These are phyloP conservation scores for Aspergillus nanangensis DNA, from an alignment of 495 filamentous ascomycete genomes.

Conservation along the genomic window DNA sequence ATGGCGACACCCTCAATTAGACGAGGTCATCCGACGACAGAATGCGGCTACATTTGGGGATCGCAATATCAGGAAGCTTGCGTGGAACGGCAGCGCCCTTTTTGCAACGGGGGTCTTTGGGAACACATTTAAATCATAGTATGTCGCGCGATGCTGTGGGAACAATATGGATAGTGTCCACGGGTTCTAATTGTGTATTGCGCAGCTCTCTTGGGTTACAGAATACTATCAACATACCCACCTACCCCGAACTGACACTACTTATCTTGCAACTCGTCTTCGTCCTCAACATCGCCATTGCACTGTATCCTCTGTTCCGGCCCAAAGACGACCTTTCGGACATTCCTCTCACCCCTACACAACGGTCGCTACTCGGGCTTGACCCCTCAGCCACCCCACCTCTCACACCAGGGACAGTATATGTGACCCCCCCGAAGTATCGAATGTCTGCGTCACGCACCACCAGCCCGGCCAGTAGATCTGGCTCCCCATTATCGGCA, in stretches of 20 bases:
- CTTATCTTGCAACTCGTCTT: slow-evolving; percentile 53
- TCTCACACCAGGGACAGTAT: slow-evolving; percentile 59
- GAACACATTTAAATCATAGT: slow-evolving; percentile 33
- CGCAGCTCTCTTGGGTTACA: slow-evolving; percentile 23
- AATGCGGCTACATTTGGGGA: slow-evolving; percentile 69
- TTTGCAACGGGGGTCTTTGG: slow-evolving; percentile 39
- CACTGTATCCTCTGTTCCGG: slow-evolving; percentile 65
- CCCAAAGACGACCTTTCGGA: slow-evolving; percentile 74
- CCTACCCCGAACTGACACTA: slow-evolving; percentile 36
- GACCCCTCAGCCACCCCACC: slow-evolving; percentile 60
- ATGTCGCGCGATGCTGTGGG: too few species aligned
- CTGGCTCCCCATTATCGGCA: slow-evolving; percentile 48
- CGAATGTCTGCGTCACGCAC: slow-evolving; percentile 64
- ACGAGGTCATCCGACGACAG: slow-evolving; percentile 72
- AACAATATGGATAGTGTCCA: too few species aligned
- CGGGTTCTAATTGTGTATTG: too few species aligned
- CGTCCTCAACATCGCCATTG: slow-evolving; percentile 59
- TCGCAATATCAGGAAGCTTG: slow-evolving; percentile 58
- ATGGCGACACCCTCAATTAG: slow-evolving; percentile 80
- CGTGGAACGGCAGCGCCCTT: slow-evolving; percentile 59
- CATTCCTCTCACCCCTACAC: slow-evolving; percentile 85
- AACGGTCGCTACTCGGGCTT: slow-evolving; percentile 80
- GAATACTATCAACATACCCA: slow-evolving; percentile 16
- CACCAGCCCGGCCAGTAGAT: slow-evolving; percentile 47
- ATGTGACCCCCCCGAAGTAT: slow-evolving; percentile 85